A percentile compares a stretch with the other conserved stretches of the same genome.
These are phyloP conservation scores for Fusarium equiseti DNA, from an alignment of 2,329 filamentous ascomycete genomes.

Conservation along the genomic window DNA sequence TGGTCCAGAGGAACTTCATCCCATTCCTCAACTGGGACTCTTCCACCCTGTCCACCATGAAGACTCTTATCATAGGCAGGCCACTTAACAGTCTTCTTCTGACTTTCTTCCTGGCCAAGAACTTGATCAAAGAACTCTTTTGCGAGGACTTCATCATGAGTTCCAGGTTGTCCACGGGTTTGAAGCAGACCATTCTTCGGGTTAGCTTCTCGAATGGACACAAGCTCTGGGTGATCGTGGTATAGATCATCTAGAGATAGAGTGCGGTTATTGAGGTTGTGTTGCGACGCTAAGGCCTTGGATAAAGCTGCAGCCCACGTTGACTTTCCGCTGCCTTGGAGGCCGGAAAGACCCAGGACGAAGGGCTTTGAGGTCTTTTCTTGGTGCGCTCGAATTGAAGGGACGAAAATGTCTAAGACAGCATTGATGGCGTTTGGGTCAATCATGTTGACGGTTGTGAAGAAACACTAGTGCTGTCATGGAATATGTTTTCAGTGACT, in stretches of 20 bases:
- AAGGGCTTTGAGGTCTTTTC: slow-evolving; percentile 30
- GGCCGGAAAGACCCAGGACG: slow-evolving; percentile 41
- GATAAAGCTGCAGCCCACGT: slow-evolving; percentile 45
- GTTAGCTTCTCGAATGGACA: slow-evolving; percentile 35
- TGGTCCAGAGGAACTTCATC: slow-evolving; percentile 23
- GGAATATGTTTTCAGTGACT: background rate
- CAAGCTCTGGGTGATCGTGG: slow-evolving; percentile 33
- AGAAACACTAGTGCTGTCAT: no score
- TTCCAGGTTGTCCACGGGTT: slow-evolving; percentile 41
- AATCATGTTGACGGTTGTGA: slow-evolving; percentile 28
- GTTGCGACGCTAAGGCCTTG: slow-evolving; percentile 16
- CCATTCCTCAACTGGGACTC: slow-evolving; percentile 34
- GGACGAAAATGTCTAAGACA: slow-evolving; percentile 37
- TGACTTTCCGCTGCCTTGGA: slow-evolving; percentile 47
- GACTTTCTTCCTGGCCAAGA: background rate
- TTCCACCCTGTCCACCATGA: slow-evolving; percentile 37
- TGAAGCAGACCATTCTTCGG: slow-evolving; percentile 36
- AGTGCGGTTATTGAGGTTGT: slow-evolving; percentile 34
- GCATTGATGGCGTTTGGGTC: slow-evolving; percentile 36
- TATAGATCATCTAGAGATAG: slow-evolving; percentile 44
- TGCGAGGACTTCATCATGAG: slow-evolving; percentile 36
- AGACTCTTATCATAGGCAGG: slow-evolving; percentile 45
- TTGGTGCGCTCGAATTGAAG: slow-evolving; percentile 28
- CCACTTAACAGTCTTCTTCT: slow-evolving; percentile 24
- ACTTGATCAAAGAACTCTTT: slow-evolving; percentile 29